phyloP scores from a whole-genome alignment of 2,329 filamentous ascomycete genomes.

The Purpureocillium takamizusanense region DNA sequence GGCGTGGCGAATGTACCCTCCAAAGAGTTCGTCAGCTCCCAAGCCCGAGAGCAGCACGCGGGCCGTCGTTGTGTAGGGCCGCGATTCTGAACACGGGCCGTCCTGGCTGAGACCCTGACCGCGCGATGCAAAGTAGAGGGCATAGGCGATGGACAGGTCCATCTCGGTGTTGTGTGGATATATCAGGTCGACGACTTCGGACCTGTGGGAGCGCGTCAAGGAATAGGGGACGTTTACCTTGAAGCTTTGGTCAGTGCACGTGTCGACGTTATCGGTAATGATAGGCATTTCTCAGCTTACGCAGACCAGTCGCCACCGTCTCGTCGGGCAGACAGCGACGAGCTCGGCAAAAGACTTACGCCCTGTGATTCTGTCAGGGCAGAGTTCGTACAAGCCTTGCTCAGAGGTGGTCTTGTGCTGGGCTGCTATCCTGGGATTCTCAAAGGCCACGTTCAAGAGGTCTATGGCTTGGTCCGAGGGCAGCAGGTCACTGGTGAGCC shows the following conservation, averaged over 20 bases:
- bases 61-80: conserved; percentile 57
- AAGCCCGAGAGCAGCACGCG: conserved; percentile 85
- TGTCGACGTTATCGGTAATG: neutral
- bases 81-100: conserved; percentile 12
- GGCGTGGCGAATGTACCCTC: conserved; percentile 79
- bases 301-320: conserved; percentile 75
- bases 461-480: conserved; percentile 64
- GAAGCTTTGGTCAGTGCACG: conserved; percentile 1
- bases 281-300: conserved; percentile 29
- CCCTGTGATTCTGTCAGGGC: conserved; percentile 84
- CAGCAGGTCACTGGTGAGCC: conserved; percentile 69
- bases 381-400: conserved; percentile 60
- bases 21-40: conserved; percentile 93
- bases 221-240: conserved; percentile 73
- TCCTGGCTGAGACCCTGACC: conserved; percentile 48
- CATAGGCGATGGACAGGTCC: conserved; percentile 90
- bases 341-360: conserved; percentile 74
- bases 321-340: conserved; percentile 53
- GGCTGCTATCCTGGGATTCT: conserved; percentile 72
- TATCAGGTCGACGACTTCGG: conserved; percentile 67
- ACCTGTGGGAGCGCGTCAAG: conserved; percentile 61
- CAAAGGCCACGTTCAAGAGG: conserved; percentile 90
- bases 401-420: conserved; percentile 30
- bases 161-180: conserved; percentile 95
- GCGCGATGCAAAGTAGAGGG: conserved; percentile 89